Conservation (phyloP, 2,329 filamentous ascomycete genomes). For the Pseudocercospora crystallina region DNA sequence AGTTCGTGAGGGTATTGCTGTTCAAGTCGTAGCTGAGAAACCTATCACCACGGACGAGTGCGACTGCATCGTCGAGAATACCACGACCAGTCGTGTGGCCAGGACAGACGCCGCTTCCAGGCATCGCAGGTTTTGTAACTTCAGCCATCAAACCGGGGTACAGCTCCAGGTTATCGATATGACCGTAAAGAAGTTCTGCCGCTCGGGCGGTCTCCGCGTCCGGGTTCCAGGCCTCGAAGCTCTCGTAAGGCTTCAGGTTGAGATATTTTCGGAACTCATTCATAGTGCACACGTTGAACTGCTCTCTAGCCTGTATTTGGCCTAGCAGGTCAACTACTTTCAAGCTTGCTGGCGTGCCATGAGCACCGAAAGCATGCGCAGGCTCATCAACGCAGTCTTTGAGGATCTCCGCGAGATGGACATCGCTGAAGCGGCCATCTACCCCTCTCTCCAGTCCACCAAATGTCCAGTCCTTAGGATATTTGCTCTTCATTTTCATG, state of each 20-base stretch:
- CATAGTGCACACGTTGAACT: constrained; percentile 54
- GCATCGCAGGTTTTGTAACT: constrained; percentile 54
- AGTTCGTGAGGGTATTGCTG: constrained; percentile 50
- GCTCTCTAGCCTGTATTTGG: constrained; percentile 46
- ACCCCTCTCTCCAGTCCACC: constrained; percentile 40
- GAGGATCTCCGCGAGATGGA: constrained; percentile 46
- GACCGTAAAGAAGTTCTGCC: constrained; percentile 50
- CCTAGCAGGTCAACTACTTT: constrained; percentile 52
- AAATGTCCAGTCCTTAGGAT: constrained; percentile 43
- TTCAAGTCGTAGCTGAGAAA: constrained; percentile 52
- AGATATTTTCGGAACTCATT: constrained; percentile 47
- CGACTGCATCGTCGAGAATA: constrained; percentile 51
- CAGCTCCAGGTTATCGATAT: constrained; percentile 56
- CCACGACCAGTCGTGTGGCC: constrained; percentile 48
- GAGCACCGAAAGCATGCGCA: constrained; percentile 52
- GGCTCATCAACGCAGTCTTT: constrained; percentile 51
- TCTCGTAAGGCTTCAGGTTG: constrained; percentile 38
- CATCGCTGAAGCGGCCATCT: constrained; percentile 46
- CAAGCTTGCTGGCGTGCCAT: constrained; percentile 49
- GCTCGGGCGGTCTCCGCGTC: constrained; percentile 39
- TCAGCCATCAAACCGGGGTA: constrained; percentile 60
- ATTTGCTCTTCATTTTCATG: constrained; percentile 37
- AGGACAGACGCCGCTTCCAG: constrained; percentile 48
- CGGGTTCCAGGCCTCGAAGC: constrained; percentile 37
- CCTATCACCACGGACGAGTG: constrained; percentile 47